Evolutionary conservation across 805 yeast genomes (phyloP), one percentile per base, ranked within the genome.

Genomic region (Saturnispora galanensis): DNA sequence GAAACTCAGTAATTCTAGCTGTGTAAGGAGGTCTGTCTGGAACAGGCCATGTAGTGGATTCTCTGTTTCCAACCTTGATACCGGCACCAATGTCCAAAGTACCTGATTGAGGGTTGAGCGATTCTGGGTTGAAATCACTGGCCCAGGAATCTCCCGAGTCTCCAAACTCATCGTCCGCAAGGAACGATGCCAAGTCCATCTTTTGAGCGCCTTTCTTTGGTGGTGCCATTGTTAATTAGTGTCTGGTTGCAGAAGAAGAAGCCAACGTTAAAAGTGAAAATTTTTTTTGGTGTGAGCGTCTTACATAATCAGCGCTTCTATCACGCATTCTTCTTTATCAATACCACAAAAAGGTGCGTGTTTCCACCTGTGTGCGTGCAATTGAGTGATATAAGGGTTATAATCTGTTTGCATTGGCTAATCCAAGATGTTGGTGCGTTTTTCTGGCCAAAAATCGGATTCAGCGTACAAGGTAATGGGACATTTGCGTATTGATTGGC

Each of bases 21-120:
- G 84, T 82, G 73, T 66, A 93, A 44, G 99, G 99, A 15, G 97
- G 88, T 42, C 68, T 73, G 56, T 87, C 90, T 38, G 99, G 99
- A 49, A 93, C 73, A 36, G 96, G 56, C 42, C 64, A 61, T 41
- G 42, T 50, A 4, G 30, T 36, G 10, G 45, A 29, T 10, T 46
- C 40, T 13, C 47, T 35, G 21, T 50, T 50, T 31, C 50, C 38
- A 6, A 31, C 32, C 44, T 37, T 26, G 38, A 43, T 43, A 26
- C 34, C 41, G 2, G 42, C 18, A 17, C 47, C 46, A 16, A 44
- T 21, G 18, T 50, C 45, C 30, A 31, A 18, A 17, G 41, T 39
- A 17, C 45, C 45, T 16, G 42, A 42, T 38, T 47, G 39, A 34
- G 47, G 37, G 5, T 43, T 30, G 7, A 47, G 46, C 8, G 55